These are phyloP conservation scores for Stentor roeselii DNA, from an alignment of 73 alveolate species.

Conservation along the genomic window DNA sequence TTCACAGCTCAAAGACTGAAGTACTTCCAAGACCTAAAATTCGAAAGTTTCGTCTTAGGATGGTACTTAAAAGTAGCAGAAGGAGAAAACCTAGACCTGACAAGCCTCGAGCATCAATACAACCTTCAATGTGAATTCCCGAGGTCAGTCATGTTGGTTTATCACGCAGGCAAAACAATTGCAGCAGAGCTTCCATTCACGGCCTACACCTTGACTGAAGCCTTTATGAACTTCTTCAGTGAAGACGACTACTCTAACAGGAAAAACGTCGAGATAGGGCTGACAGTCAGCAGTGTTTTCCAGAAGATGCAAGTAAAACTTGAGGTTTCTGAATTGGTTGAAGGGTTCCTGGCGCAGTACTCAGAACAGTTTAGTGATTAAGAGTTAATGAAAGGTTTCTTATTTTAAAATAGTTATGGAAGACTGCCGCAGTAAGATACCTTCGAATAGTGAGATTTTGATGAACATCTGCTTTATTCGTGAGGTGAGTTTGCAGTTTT, in stretches of 20 bases:
- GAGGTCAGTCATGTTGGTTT: not conserved
- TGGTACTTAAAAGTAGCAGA: not conserved
- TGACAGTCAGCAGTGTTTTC: not conserved
- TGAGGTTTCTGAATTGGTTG: not conserved
- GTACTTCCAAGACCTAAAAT: conserved; percentile 12
- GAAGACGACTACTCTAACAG: not conserved
- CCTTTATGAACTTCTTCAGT: not conserved
- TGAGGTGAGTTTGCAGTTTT: too few species aligned
- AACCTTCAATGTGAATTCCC: not conserved
- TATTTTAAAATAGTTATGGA: too few species aligned
- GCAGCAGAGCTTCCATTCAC: conserved; percentile 1
- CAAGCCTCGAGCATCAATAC: not conserved
- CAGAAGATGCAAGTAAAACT: not conserved
- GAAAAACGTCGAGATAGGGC: not conserved
- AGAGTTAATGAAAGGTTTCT: too few species aligned
- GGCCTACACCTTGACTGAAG: conserved; percentile 2
- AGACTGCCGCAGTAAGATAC: too few species aligned
- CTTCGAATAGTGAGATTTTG: too few species aligned
- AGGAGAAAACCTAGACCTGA: not conserved
- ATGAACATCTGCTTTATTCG: too few species aligned
- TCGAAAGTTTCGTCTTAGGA: not conserved
- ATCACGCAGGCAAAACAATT: not conserved
- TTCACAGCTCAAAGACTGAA: not conserved
- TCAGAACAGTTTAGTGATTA: too few species aligned
- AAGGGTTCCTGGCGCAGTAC: conserved; percentile 3